Evolutionary conservation across 192 early-diverging fungal species (phyloP).

Genomic region (Ramicandelaber brevisporus): DNA sequence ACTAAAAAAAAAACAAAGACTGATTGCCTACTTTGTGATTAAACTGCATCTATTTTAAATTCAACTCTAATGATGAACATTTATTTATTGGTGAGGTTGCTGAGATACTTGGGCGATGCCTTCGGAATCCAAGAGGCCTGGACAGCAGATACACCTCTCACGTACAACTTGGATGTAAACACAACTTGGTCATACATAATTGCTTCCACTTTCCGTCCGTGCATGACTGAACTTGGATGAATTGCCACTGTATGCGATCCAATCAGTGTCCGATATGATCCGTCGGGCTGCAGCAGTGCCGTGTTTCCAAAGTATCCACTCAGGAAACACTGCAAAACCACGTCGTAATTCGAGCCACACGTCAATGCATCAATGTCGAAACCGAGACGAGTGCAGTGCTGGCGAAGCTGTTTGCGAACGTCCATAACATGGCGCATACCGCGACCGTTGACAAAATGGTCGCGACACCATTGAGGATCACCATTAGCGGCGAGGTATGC

Average conservation of each 20-base stretch:
- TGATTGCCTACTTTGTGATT: too few relatives aligned
- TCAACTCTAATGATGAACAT: too few relatives aligned
- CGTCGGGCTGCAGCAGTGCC: constrained; percentile 65
- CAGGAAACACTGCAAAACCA: constrained; percentile 61
- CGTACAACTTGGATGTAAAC: constrained; percentile 70
- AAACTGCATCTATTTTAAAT: too few relatives aligned
- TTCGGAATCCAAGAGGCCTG: constrained; percentile 60
- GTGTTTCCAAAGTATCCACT: constrained; percentile 76
- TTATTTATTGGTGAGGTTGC: constrained; percentile 4
- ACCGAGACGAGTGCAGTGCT: constrained; percentile 40
- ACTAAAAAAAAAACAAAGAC: too few relatives aligned
- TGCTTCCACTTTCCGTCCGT: constrained; percentile 45
- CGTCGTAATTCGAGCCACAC: constrained; percentile 48
- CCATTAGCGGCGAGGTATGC: constrained; percentile 54
- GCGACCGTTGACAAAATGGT: constrained; percentile 75
- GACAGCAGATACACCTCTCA: constrained; percentile 55
- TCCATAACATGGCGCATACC: constrained; percentile 70
- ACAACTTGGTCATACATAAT: constrained; percentile 83
- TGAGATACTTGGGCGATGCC: constrained; percentile 55
- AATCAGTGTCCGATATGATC: constrained; percentile 41
- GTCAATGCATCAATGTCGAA: constrained; percentile 31
- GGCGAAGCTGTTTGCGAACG: constrained; percentile 61
- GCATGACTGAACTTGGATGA: constrained; percentile 72
- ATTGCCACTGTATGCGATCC: constrained; percentile 46
- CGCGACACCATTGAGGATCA: constrained; percentile 64